Conservation (phyloP, 768 basidiomycete genomes). For the Macrolepiota albuminosa region DNA sequence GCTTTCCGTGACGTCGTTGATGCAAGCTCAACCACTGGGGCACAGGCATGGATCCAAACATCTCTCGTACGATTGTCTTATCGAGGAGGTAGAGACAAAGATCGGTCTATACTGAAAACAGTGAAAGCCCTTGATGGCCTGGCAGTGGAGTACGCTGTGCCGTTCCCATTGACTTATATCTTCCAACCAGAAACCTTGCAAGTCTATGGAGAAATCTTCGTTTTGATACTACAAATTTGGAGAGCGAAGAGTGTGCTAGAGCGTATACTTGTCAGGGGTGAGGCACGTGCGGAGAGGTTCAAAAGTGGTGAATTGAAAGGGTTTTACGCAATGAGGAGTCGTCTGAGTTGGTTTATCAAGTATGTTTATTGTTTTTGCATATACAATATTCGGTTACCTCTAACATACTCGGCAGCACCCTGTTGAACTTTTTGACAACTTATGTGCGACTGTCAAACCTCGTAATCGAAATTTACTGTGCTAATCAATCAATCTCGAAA, state of each 20-base stretch:
- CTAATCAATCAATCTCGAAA: neutral
- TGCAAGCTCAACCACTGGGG: slow-evolving; percentile 33
- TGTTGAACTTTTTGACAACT: slow-evolving; percentile 65
- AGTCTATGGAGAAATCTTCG: slow-evolving; percentile 62
- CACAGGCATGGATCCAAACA: slow-evolving; percentile 55
- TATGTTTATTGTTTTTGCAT: slow-evolving; percentile 30
- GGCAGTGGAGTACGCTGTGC: slow-evolving; percentile 71
- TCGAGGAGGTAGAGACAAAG: slow-evolving; percentile 45
- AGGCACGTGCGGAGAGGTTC: slow-evolving; percentile 25
- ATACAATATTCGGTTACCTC: neutral
- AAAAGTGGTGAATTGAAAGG: slow-evolving; percentile 54
- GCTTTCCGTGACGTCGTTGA: slow-evolving; percentile 67
- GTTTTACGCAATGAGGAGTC: slow-evolving; percentile 73
- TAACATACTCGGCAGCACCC: slow-evolving; percentile 10
- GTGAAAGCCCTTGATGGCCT: slow-evolving; percentile 65
- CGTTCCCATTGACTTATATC: slow-evolving; percentile 78
- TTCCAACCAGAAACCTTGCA: slow-evolving; percentile 55
- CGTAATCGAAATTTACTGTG: neutral
- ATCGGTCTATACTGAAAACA: slow-evolving; percentile 42
- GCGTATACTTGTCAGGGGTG: slow-evolving; percentile 60
- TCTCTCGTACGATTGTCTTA: slow-evolving; percentile 72
- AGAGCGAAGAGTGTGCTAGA: slow-evolving; percentile 71
- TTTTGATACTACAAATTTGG: slow-evolving; percentile 68
- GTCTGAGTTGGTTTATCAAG: slow-evolving; percentile 84
- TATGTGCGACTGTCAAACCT: slow-evolving; percentile 41